Evolutionary conservation across 164 flowering plant species (phyloP).

Genomic region (Sedum album): DNA sequence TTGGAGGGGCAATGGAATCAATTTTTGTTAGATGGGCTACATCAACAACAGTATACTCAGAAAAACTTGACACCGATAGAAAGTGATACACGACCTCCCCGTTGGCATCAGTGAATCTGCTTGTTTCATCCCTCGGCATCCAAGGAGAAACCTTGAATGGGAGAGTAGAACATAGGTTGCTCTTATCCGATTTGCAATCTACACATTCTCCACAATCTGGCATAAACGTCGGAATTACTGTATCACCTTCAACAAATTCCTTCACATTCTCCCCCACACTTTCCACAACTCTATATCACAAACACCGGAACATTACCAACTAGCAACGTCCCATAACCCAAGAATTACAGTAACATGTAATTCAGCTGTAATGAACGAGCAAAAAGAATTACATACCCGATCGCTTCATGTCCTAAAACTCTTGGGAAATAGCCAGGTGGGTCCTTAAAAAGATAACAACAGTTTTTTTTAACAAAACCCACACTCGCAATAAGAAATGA

Average conservation of each 20-base stretch:
- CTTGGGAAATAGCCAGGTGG: conserved; percentile 46
- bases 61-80: conserved; percentile 45
- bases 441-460: conserved; percentile 25
- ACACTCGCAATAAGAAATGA: background rate
- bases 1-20: conserved; percentile 43
- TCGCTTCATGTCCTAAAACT: conserved; percentile 67
- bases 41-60: conserved; percentile 59
- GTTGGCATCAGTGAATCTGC: conserved; percentile 48
- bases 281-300: conserved; percentile 43
- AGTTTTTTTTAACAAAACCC: background rate
- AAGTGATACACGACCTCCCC: conserved; percentile 52
- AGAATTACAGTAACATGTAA: background rate
- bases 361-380: no score
- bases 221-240: conserved; percentile 43
- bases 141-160: conserved; percentile 44
- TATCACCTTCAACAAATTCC: conserved; percentile 43
- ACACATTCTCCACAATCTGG: conserved; percentile 50
- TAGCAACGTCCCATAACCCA: background rate
- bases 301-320: background rate
- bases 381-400: conserved; percentile 34
- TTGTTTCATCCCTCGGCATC: conserved; percentile 47
- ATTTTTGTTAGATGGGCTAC: conserved; percentile 38
- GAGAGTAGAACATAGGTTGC: conserved; percentile 46
- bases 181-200: conserved; percentile 44
- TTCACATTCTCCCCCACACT: conserved; percentile 48